Conservation (phyloP, 2,329 filamentous ascomycete genomes). For the Ceratocystis lukuohia region DNA sequence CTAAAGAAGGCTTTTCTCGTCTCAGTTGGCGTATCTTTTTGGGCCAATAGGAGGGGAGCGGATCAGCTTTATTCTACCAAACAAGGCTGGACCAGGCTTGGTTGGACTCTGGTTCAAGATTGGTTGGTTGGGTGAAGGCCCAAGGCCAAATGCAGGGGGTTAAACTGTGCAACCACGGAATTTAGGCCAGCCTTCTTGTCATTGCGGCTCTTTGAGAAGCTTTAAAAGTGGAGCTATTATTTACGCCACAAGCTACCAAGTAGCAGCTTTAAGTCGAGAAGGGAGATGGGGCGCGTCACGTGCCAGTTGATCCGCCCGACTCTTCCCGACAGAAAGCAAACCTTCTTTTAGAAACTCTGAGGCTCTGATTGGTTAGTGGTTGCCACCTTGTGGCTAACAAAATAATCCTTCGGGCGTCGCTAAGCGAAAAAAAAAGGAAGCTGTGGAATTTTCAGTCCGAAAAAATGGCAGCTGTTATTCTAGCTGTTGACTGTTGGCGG, state of each 20-base stretch:
- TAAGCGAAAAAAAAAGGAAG: neutral
- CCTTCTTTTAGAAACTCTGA: conserved; percentile 15
- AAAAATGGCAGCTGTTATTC: neutral
- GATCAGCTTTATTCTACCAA: neutral
- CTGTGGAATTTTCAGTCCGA: neutral
- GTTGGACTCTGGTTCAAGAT: neutral
- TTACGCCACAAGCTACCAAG: conserved; percentile 6
- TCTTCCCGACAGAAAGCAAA: conserved; percentile 14
- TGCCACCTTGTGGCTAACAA: conserved; percentile 8
- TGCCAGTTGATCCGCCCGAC: conserved; percentile 12
- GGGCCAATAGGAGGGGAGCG: neutral
- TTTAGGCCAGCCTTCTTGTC: conserved; percentile 12
- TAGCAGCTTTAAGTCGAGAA: neutral
- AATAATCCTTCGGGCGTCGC: conserved; percentile 14
- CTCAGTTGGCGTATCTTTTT: neutral
- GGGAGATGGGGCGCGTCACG: neutral
- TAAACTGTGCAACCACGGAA: conserved; percentile 11
- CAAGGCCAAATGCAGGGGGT: neutral
- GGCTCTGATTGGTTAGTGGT: conserved; percentile 13
- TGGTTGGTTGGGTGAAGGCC: neutral
- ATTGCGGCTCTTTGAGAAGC: conserved; percentile 12
- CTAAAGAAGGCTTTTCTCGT: neutral
- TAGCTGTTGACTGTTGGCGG: neutral
- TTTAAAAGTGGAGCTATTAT: neutral
- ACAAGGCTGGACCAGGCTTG: neutral